Evolutionary conservation across 345 rosid genomes (phyloP).

Genomic region (Rhizophora apiculata): DNA sequence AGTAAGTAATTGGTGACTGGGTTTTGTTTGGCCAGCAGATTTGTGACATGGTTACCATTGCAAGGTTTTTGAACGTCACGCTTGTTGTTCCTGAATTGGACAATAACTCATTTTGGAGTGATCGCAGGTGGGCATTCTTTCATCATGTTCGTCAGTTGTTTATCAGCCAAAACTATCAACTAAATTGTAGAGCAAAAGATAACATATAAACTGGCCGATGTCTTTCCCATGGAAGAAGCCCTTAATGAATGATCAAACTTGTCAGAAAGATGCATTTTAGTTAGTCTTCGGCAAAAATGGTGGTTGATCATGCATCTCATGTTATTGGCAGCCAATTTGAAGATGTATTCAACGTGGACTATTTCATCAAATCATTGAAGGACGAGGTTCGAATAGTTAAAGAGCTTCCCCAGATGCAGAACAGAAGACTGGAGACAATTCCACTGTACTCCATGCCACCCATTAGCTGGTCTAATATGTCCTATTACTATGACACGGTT

Average conservation of each 20-base stretch:
- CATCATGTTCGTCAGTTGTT: background rate
- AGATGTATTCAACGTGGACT: constrained; percentile 50
- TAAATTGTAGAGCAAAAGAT: too few relatives aligned
- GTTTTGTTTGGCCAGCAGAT: constrained; percentile 17
- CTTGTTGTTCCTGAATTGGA: constrained; percentile 38
- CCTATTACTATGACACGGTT: constrained; percentile 52
- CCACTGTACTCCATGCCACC: constrained; percentile 41
- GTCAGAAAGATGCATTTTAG: background rate
- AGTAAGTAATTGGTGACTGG: background rate
- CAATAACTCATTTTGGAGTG: constrained; percentile 36
- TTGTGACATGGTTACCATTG: constrained; percentile 35
- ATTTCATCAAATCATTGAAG: constrained; percentile 44
- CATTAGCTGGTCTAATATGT: constrained; percentile 53
- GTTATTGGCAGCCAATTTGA: constrained; percentile 34
- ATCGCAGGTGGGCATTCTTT: constrained; percentile 18
- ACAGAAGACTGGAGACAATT: constrained; percentile 30
- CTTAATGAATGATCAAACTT: background rate
- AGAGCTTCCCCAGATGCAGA: constrained; percentile 39
- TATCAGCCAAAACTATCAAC: background rate
- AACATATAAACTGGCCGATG: too few relatives aligned
- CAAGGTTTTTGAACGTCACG: constrained; percentile 30
- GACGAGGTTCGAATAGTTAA: constrained; percentile 45
- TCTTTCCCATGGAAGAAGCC: too few relatives aligned
- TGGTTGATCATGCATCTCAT: background rate
- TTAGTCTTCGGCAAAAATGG: too few relatives aligned